Percentiles rank a stretch among this genome's conserved stretches.
phyloP scores from a whole-genome alignment of 148 eudicot species.

The Rhododendron simsii region DNA sequence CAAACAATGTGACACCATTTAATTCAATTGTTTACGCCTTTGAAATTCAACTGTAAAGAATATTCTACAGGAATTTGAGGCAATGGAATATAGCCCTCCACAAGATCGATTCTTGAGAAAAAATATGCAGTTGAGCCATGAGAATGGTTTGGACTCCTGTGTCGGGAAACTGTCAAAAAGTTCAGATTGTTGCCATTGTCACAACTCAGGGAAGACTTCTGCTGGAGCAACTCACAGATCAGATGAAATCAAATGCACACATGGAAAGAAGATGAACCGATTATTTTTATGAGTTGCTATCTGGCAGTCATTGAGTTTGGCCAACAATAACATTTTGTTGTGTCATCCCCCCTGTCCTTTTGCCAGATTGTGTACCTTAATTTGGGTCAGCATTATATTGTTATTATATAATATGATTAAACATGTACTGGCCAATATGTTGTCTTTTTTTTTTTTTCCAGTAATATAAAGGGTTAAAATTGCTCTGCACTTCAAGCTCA shows the following conservation, averaged over 20 bases:
- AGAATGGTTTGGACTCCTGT: constrained; percentile 11
- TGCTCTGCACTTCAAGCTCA: background rate
- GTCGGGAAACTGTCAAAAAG: constrained; percentile 52
- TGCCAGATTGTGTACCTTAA: background rate
- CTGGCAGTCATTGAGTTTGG: background rate
- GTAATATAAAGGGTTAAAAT: background rate
- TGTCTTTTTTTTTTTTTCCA: background rate
- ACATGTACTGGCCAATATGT: constrained; percentile 3
- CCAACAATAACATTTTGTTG: background rate
- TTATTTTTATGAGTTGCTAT: constrained; percentile 10
- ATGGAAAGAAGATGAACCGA: constrained; percentile 31
- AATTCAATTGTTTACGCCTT: too few species aligned
- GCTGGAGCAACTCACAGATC: constrained; percentile 38
- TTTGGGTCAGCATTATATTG: background rate
- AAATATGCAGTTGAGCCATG: constrained; percentile 12
- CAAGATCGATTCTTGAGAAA: constrained; percentile 16
- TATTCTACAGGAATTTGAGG: constrained; percentile 45
- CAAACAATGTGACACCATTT: background rate
- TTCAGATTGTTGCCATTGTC: constrained; percentile 41
- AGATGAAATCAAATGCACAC: constrained; percentile 45
- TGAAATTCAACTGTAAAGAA: background rate
- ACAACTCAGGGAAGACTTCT: constrained; percentile 28
- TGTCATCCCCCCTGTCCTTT: background rate
- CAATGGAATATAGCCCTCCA: constrained; percentile 22
- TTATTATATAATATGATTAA: background rate